A percentile compares a stretch with the other conserved stretches of the same genome.
phyloP scores from a whole-genome alignment of 2,329 filamentous ascomycete species.

The Venturia pyrina region DNA sequence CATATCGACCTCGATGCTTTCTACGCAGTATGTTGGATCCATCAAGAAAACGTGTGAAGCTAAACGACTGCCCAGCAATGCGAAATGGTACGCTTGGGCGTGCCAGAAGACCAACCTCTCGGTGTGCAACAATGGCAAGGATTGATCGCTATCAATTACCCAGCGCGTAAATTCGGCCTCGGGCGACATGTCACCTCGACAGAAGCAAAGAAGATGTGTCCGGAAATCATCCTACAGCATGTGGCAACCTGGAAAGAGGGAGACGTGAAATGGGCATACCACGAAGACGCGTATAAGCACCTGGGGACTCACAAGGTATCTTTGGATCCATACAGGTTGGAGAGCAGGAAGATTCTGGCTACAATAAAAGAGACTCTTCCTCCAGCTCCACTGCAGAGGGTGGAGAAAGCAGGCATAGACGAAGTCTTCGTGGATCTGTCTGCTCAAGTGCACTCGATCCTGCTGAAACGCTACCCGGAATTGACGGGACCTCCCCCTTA shows the following conservation, averaged over 20 bases:
- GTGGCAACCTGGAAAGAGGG: slow-evolving; percentile 93
- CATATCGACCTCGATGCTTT: slow-evolving; percentile 97
- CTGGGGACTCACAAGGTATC: slow-evolving; percentile 90
- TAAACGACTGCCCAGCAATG: slow-evolving; percentile 52
- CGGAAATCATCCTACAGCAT: slow-evolving; percentile 75
- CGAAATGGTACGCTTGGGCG: slow-evolving; percentile 76
- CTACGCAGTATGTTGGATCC: slow-evolving; percentile 42
- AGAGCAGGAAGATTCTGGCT: slow-evolving; percentile 73
- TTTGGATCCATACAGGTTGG: slow-evolving; percentile 78
- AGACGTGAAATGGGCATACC: slow-evolving; percentile 85
- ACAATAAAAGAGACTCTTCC: slow-evolving; percentile 67
- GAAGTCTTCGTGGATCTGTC: slow-evolving; percentile 93
- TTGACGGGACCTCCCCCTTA: slow-evolving; percentile 58
- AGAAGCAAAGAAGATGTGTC: slow-evolving; percentile 82
- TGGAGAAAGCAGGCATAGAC: slow-evolving; percentile 93
- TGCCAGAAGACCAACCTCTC: slow-evolving; percentile 66
- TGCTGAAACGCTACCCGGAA: slow-evolving; percentile 70
- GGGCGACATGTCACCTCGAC: slow-evolving; percentile 65
- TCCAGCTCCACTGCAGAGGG: slow-evolving; percentile 49
- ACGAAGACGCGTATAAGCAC: slow-evolving; percentile 65
- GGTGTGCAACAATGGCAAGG: slow-evolving; percentile 95
- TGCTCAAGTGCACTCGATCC: slow-evolving; percentile 64
- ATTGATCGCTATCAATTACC: slow-evolving; percentile 93
- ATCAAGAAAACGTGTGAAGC: background rate
- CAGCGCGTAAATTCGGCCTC: slow-evolving; percentile 72